Evolutionary conservation across 2,329 filamentous ascomycete genomes (phyloP).

Genomic region (Hymenotorrendiella dingleyae): DNA sequence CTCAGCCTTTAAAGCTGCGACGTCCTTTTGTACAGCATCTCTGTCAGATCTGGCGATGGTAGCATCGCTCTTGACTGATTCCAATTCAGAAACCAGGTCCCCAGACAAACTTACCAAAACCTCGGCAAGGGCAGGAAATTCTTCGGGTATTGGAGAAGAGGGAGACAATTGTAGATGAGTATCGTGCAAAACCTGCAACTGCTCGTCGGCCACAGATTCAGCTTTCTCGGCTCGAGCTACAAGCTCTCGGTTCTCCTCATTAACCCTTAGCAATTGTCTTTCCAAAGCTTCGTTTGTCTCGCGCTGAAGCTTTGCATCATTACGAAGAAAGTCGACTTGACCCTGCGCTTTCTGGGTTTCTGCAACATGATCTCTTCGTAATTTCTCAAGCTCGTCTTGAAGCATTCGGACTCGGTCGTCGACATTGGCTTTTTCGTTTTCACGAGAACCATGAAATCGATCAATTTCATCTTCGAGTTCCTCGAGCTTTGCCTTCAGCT

Average conservation of each 20-base stretch:
- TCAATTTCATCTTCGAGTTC: constrained; percentile 92
- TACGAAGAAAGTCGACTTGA: constrained; percentile 56
- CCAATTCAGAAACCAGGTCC: constrained; percentile 54
- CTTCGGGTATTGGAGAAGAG: constrained; percentile 45
- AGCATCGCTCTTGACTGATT: constrained; percentile 53
- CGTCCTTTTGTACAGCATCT: constrained; percentile 49
- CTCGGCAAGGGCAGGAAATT: constrained; percentile 53
- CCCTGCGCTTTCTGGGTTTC: constrained; percentile 53
- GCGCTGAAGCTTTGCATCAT: constrained; percentile 52
- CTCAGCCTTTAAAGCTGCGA: constrained; percentile 52
- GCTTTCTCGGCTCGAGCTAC: constrained; percentile 44
- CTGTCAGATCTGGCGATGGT: constrained; percentile 58
- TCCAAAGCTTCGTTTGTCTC: constrained; percentile 56
- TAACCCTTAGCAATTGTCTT: constrained; percentile 47
- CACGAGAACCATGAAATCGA: constrained; percentile 71
- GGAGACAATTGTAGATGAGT: constrained; percentile 54
- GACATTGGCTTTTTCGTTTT: constrained; percentile 69
- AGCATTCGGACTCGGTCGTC: constrained; percentile 64
- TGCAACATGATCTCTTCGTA: constrained; percentile 51
- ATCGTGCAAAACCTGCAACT: constrained; percentile 50
- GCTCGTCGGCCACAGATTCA: constrained; percentile 46
- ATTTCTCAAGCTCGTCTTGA: constrained; percentile 63
- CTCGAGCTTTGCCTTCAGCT: constrained; percentile 71
- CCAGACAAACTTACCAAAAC: constrained; percentile 51
- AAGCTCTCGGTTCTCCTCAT: constrained; percentile 48